These are phyloP conservation scores for Saprolegnia parasitica DNA, from an alignment of 352 stramenopile genomes.

Conservation along the genomic window DNA sequence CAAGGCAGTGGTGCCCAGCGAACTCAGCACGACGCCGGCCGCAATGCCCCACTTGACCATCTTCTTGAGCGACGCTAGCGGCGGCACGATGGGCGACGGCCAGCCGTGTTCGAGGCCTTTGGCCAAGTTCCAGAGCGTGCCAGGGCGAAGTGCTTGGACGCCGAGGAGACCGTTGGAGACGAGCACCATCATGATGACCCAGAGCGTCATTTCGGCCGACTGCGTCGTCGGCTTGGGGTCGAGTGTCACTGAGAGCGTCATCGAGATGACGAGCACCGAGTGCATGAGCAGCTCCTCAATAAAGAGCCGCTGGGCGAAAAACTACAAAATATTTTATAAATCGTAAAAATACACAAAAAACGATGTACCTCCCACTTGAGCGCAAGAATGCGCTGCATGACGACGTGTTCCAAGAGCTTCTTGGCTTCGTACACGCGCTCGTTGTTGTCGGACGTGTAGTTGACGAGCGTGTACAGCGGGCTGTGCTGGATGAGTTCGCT, in stretches of 20 bases:
- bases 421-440: slow-evolving; percentile 23
- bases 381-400: slow-evolving; percentile 20
- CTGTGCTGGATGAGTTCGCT: slow-evolving; percentile 12
- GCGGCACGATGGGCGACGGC: slow-evolving; percentile 1
- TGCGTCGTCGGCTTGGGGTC: not conserved
- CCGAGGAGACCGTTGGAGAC: slow-evolving; percentile 2
- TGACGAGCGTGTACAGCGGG: slow-evolving; percentile 21
- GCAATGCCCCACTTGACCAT: slow-evolving; percentile 24
- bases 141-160: slow-evolving; percentile 9
- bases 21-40: slow-evolving; percentile 1
- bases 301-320: slow-evolving; percentile 26
- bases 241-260: slow-evolving; percentile 25
- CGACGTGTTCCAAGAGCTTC: slow-evolving; percentile 26
- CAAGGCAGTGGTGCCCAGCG: not conserved
- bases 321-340: not conserved
- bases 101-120: slow-evolving; percentile 15
- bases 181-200: slow-evolving; percentile 19
- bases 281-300: slow-evolving; percentile 26
- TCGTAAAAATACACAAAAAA: not conserved
- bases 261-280: slow-evolving; percentile 17
- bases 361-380: slow-evolving; percentile 26
- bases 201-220: slow-evolving; percentile 12
- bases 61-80: slow-evolving; percentile 4
- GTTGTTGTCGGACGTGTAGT: slow-evolving; percentile 17
- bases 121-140: slow-evolving; percentile 14